Evolutionary conservation across 139 green algal species (phyloP), one percentile per base, ranked within the genome.

Genomic region (Tetratostichococcus sp.): DNA sequence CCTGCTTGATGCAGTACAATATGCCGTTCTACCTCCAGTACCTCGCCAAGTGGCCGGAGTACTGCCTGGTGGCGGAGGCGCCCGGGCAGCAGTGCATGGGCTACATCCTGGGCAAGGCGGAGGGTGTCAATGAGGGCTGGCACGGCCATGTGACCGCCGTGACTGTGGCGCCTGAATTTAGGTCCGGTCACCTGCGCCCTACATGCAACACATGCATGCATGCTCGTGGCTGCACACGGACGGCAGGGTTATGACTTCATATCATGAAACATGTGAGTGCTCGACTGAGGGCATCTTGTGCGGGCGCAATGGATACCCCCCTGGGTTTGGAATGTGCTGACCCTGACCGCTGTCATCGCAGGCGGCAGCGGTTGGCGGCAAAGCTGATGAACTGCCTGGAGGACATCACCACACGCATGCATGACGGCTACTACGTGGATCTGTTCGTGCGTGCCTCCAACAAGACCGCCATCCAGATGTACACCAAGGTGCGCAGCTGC

Each of bases 101-200:
- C 1, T 98, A 98, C 81, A 97, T 99, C 31, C 81, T 99, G 35
- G 96, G 96, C 34, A 99, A 99, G 79, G 91, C 87, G 11, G 96
- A 99, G 81, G 96, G 96, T 32, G 32, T 85, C 30, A 91, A 86
- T 0, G 80, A 90, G 39, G 69, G 87, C 43, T 99, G 94, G 94
- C 96, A 99, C 81, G 96, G 96, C 0, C 96, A 99, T 79, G 96
- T 99, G 14, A 99, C 95, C 14, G 96, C 96, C 1, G 91, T 99
- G 1, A 98, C 96, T 1, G 95, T 99, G 2, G 93, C 86, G 1
- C 92, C 93, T 0, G 79, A 94, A 35, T 97, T 88, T 78, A 81
- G 93, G 67, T 80, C 87, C 33, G 85, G 88, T 71, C 84, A 85
- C n/a, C n/a, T n/a, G n/a, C n/a, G n/a, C n/a, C n/a, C n/a, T n/a